Percentiles rank a stretch among this genome's conserved stretches.
Evolutionary conservation across 192 early-diverging fungal genomes (phyloP).

Genomic region (Podila epigama): DNA sequence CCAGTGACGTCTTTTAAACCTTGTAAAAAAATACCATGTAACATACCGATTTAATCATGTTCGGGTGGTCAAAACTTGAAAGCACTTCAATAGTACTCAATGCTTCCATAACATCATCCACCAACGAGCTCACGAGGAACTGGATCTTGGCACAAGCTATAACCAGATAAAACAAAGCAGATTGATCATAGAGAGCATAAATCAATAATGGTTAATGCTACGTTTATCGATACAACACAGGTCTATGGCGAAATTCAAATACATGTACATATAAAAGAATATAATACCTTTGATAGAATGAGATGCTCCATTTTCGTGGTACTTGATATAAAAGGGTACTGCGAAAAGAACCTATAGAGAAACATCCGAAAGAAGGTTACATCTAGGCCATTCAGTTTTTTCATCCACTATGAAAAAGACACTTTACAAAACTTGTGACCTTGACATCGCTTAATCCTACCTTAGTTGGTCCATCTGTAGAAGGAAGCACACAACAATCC

Average conservation of each 20-base stretch:
- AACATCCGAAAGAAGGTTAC: too few species aligned
- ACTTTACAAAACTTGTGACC: too few species aligned
- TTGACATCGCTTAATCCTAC: too few species aligned
- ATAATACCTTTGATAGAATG: constrained; percentile 11
- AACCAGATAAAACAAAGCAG: background rate
- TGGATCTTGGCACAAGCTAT: constrained; percentile 32
- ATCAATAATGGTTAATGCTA: too few species aligned
- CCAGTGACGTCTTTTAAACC: background rate
- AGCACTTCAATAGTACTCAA: constrained; percentile 31
- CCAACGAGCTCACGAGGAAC: constrained; percentile 31
- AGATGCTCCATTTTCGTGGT: constrained; percentile 1
- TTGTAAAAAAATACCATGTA: background rate
- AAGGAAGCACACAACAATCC: constrained; percentile 37
- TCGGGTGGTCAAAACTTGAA: constrained; percentile 15
- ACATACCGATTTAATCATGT: constrained; percentile 22
- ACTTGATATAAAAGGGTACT: constrained; percentile 27
- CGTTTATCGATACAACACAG: too few species aligned
- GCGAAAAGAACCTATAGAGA: constrained; percentile 38
- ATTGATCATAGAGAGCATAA: too few species aligned
- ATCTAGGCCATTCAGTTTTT: too few species aligned
- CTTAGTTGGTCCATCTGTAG: constrained; percentile 34
- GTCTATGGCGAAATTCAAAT: too few species aligned
- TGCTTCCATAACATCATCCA: constrained; percentile 23
- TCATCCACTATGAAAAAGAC: too few species aligned
- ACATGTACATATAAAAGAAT: too few species aligned